Base-by-base conservation (phyloP, 306 rosid genomes). In the Quillaja saponaria region DNA sequence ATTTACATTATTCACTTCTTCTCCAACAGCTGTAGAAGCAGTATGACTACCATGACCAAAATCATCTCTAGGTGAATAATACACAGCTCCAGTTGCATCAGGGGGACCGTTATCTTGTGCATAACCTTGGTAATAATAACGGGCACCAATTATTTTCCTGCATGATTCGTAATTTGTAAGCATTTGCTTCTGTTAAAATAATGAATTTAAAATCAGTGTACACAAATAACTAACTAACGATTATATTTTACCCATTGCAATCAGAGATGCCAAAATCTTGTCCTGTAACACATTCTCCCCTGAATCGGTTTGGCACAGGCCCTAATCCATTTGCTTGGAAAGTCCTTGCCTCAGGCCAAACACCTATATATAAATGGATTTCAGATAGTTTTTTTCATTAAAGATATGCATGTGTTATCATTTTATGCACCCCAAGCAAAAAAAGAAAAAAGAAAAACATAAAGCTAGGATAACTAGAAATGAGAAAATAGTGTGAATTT, bases 11-110 rank as follows among this genome's bases (percentile, higher is more conserved):
- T 47, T 35, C 46, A 49, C 18, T 34, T 33, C 68, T 7, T 45
- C 7, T 17, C 47, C 56, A 0, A 14, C 69, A 6, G 15, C 38
- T 5, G 10, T 50, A 5, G 69, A 50, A 6, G 40, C 34, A 1
- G 49, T 64, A 16, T 64, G 69, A 21, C 48, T 64, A 8, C 49
- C 69, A 20, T 64, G 69, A 17, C 69, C 69, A 17, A 10, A 34
- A 50, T 38, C 49, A 11, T 64, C 58, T 13, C 69, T 6, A 6
- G 59, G 18, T 1, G 50, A 37, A 11, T 16, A 12, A 11, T 3
- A 55, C 1, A 55, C 3, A 7, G 61, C 2, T 10, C 18, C 45
- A 34, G n/a, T 9, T 12, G 19, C 4, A n/a, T 55, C 25, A 55
- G 25, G 61, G 8, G 42, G 42, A 10, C 61, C 61, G 3, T 2